Base-by-base conservation (phyloP, 2,329 filamentous ascomycete genomes). In the Penicillium sp. region DNA sequence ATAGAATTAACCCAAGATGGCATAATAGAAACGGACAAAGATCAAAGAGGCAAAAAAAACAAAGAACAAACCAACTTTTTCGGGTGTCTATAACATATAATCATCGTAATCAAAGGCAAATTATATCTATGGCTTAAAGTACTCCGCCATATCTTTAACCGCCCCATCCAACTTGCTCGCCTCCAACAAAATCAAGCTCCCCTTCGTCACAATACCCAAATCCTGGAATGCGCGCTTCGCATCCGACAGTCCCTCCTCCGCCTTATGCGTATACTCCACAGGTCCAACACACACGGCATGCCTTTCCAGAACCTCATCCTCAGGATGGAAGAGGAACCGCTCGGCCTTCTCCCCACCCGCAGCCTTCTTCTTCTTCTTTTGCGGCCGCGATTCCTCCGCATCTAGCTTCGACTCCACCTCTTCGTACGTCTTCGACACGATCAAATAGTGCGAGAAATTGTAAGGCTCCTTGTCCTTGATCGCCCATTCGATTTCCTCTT, bases 221-320 rank as follows among this genome's bases (percentile, higher is more conserved):
- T 98, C 93, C 70, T 95, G 88, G 71, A 98, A 98, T 1, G 90
- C 88, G 53, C 93, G 77, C 77, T 94, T 96, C 63, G 88, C 88
- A 73, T 98, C 93, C 46, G 88, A 85, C 54, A 84, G 81, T 4
- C 84, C 81, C 59, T 95, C 87, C 41, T 86, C 85, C 51, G 76
- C 75, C 54, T 88, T 82, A 67, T 87, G 91, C 41, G 84, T 85
- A 68, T 89, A 95, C 17, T 85, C 79, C 64, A 84, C 95, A 45
- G 77, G 81, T 22, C 83, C 85, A 56, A 79, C 75, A 13, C 81
- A 88, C 35, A 81, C 53, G 3, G 88, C 86, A 70, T 91, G 79
- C 64, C 82, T 82, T 57, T 93, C 82, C 61, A 96, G 72, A 45
- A 91, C 80, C 74, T 97, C 93, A 64, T 98, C 93, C 72, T 98